These are phyloP conservation scores for Amaranthus tricolor DNA, from an alignment of 179 eudicot genomes.

Conservation along the genomic window DNA sequence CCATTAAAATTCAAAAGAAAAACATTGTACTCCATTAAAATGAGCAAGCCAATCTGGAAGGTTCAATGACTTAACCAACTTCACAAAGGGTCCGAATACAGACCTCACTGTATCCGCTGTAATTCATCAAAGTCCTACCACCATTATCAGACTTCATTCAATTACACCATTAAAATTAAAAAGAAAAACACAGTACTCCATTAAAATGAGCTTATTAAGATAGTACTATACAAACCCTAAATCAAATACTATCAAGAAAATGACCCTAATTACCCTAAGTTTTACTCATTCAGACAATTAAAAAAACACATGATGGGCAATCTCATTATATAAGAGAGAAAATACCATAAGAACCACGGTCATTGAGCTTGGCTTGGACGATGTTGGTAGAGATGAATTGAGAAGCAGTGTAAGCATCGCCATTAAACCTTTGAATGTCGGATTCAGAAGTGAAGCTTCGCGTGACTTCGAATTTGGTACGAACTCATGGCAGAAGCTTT, in stretches of 20 bases:
- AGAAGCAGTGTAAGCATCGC: constrained; percentile 75
- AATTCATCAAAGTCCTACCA: constrained; percentile 2
- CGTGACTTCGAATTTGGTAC: constrained; percentile 77
- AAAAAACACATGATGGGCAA: constrained; percentile 28
- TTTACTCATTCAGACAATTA: constrained; percentile 22
- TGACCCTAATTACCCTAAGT: too few species aligned
- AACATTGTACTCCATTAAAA: too few species aligned
- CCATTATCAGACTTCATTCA: neutral
- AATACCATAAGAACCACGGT: constrained; percentile 74
- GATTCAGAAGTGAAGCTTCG: constrained; percentile 53
- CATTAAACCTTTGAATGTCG: constrained; percentile 54
- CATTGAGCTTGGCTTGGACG: constrained; percentile 82
- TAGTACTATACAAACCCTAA: too few species aligned
- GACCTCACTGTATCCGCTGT: too few species aligned
- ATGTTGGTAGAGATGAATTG: constrained; percentile 75
- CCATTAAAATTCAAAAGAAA: too few species aligned
- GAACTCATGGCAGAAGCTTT: constrained; percentile 61
- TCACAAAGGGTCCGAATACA: too few species aligned
- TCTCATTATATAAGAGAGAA: neutral
- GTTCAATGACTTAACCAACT: too few species aligned
- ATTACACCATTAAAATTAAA: too few species aligned
- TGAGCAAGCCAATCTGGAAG: too few species aligned
- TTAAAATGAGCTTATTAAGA: too few species aligned
- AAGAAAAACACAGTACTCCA: too few species aligned
- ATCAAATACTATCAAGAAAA: too few species aligned